phyloP scores from a whole-genome alignment of 257 asterid genomes.

The Solanum tacnaense region DNA sequence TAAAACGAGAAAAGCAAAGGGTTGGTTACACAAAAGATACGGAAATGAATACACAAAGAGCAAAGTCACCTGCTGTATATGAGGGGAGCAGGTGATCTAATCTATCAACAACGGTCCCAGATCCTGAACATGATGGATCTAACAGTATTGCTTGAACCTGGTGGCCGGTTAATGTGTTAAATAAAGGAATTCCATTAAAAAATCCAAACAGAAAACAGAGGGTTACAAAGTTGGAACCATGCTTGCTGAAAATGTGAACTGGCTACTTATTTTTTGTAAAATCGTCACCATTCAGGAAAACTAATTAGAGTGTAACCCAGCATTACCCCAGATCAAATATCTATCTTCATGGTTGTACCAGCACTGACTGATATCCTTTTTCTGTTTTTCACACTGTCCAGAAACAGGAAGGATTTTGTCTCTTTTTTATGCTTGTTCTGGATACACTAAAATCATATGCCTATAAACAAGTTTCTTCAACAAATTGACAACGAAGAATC shows the following conservation, averaged over 20 bases:
- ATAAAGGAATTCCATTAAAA: not conserved
- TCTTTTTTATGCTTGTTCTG: not conserved
- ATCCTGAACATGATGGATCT: conserved; percentile 98
- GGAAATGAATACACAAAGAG: not conserved
- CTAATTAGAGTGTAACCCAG: not conserved
- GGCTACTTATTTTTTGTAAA: not conserved
- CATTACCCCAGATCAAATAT: not conserved
- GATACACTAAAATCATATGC: not conserved
- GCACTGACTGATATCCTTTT: not conserved
- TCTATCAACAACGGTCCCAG: conserved; percentile 81
- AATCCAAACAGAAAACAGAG: not conserved
- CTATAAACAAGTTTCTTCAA: not conserved
- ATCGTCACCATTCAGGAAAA: not conserved
- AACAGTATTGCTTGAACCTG: conserved; percentile 83
- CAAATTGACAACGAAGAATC: not conserved
- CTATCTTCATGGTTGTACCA: not conserved
- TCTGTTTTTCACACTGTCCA: not conserved
- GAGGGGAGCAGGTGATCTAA: conserved; percentile 92
- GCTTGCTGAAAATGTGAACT: not conserved
- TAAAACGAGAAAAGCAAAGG: not conserved
- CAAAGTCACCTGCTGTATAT: conserved; percentile 41
- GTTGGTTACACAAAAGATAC: not conserved
- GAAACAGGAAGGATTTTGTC: not conserved
- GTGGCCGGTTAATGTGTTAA: not conserved
- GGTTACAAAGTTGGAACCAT: not conserved